These are phyloP conservation scores for Meyerozyma guilliermondii DNA, from an alignment of 1,139 yeast species.

Conservation along the genomic window DNA sequence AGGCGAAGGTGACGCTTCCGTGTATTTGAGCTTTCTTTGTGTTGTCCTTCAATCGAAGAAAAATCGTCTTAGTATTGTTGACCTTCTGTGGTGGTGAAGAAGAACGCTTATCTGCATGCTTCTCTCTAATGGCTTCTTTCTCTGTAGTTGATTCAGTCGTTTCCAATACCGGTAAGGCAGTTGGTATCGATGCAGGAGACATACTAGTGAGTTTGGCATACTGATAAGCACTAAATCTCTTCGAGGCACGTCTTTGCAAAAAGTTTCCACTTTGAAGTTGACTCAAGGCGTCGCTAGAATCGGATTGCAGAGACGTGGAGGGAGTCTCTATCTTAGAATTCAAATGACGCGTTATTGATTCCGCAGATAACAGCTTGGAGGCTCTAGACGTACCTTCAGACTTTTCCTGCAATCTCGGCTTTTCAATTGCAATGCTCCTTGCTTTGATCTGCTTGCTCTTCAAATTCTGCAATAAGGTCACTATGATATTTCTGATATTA, in stretches of 20 bases:
- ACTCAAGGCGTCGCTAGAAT: slow-evolving; percentile 50
- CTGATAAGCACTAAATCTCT: slow-evolving; percentile 89
- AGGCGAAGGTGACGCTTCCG: slow-evolving; percentile 53
- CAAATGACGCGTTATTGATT: background rate
- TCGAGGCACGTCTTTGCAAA: slow-evolving; percentile 85
- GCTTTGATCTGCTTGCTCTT: slow-evolving; percentile 70
- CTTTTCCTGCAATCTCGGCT: slow-evolving; percentile 1
- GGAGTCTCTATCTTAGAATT: background rate
- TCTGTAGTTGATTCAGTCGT: background rate
- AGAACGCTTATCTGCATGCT: too few species aligned
- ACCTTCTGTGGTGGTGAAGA: background rate
- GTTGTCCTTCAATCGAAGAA: slow-evolving; percentile 51
- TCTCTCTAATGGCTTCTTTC: background rate
- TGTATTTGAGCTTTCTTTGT: slow-evolving; percentile 58
- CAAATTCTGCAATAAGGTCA: slow-evolving; percentile 70
- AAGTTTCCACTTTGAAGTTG: slow-evolving; percentile 79
- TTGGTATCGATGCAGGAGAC: slow-evolving; percentile 22
- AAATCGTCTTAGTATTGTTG: slow-evolving; percentile 24
- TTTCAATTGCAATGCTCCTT: slow-evolving; percentile 19
- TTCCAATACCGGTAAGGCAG: slow-evolving; percentile 8
- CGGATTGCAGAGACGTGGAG: background rate
- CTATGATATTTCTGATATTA: slow-evolving; percentile 80
- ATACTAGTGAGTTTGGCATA: slow-evolving; percentile 70
- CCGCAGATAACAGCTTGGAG: background rate
- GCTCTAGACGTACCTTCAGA: slow-evolving; percentile 1